Evolutionary conservation across 2,329 filamentous ascomycete genomes (phyloP).

Genomic region (Ophiostoma ips): DNA sequence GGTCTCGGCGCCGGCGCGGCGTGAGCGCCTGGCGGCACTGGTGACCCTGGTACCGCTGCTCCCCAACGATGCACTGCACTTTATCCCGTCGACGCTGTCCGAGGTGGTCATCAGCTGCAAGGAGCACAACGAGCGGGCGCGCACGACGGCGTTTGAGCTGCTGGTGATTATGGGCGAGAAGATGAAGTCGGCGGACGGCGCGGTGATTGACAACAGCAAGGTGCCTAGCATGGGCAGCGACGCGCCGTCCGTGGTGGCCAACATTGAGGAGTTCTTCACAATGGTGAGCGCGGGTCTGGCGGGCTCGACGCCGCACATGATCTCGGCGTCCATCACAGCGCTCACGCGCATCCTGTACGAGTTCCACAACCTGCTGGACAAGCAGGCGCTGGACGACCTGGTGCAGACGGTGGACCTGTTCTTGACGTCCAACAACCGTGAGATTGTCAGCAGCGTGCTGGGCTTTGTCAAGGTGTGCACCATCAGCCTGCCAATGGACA

Average conservation of each 20-base stretch:
- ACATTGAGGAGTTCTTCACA: constrained; percentile 88
- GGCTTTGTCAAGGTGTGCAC: constrained; percentile 96
- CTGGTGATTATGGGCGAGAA: constrained; percentile 78
- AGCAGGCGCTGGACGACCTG: constrained; percentile 62
- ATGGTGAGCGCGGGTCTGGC: constrained; percentile 96
- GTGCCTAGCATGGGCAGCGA: constrained; percentile 76
- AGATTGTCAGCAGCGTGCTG: constrained; percentile 87
- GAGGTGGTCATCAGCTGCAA: constrained; percentile 96
- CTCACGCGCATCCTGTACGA: constrained; percentile 88
- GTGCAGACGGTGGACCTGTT: constrained; percentile 95
- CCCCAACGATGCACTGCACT: constrained; percentile 67
- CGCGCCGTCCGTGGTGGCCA: constrained; percentile 63
- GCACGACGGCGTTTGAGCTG: constrained; percentile 78
- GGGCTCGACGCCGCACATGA: constrained; percentile 89
- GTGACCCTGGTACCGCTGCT: constrained; percentile 67
- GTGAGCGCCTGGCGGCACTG: constrained; percentile 76
- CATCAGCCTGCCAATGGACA: constrained; percentile 64
- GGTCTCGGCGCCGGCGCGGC: constrained; percentile 70
- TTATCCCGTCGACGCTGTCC: constrained; percentile 80
- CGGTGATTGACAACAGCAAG: constrained; percentile 69
- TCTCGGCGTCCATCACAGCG: constrained; percentile 90
- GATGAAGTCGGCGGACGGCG: constrained; percentile 52
- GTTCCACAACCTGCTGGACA: constrained; percentile 58
- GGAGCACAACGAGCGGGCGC: constrained; percentile 90
- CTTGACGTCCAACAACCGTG: constrained; percentile 87